Percentiles rank a stretch among this genome's conserved stretches.
Evolutionary conservation across 495 filamentous ascomycete species (phyloP).

Genomic region (Daldinia childiae): DNA sequence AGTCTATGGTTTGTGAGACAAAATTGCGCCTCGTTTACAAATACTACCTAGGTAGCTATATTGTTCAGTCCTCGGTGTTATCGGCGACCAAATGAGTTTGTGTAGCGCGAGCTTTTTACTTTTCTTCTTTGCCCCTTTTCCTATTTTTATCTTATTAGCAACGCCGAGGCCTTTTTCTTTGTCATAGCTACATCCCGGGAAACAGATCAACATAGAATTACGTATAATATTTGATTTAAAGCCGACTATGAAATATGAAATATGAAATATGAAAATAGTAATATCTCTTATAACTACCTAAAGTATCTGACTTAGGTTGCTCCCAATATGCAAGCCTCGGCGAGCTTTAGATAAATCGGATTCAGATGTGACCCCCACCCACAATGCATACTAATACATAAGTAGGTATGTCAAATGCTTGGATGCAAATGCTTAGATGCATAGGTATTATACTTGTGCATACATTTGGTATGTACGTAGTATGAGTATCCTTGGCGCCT

Average conservation of each 20-base stretch:
- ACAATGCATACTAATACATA: not conserved
- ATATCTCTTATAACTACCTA: not conserved
- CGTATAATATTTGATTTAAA: not conserved
- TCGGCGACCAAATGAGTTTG: constrained; percentile 4
- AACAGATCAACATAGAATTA: not conserved
- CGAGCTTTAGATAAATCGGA: not conserved
- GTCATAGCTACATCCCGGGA: not conserved
- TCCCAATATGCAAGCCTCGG: not conserved
- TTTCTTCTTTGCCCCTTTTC: not conserved
- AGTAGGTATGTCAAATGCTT: no score
- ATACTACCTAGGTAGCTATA: not conserved
- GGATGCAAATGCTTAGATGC: not conserved
- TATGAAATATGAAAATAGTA: not conserved
- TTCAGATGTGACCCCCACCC: not conserved
- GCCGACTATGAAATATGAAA: no score
- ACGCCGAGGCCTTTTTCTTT: not conserved
- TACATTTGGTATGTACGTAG: not conserved
- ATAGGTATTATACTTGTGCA: not conserved
- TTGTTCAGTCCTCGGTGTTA: not conserved
- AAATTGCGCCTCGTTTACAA: not conserved
- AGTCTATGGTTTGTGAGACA: not conserved
- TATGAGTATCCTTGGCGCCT: constrained; percentile 25
- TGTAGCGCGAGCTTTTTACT: constrained; percentile 1
- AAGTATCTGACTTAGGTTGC: not conserved
- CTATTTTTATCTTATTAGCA: not conserved